phyloP scores from a whole-genome alignment of 768 basidiomycete species.

The Boletus coccyginus region DNA sequence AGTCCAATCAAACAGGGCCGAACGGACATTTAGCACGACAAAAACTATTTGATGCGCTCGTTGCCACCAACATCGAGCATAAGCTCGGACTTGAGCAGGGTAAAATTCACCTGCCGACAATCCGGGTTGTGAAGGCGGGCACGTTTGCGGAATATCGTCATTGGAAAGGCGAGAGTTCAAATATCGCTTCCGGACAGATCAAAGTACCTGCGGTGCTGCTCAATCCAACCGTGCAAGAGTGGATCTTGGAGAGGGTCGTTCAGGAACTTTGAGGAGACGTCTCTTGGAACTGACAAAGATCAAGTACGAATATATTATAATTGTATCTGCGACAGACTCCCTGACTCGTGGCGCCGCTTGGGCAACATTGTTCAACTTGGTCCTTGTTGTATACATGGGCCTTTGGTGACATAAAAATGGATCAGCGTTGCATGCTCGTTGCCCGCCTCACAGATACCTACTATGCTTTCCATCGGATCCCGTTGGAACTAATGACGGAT shows the following conservation, averaged over 20 bases:
- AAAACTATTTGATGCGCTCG: slow-evolving; percentile 10
- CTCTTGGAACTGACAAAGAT: not conserved
- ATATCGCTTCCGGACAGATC: slow-evolving; percentile 4
- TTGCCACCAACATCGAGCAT: not conserved
- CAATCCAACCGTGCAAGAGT: slow-evolving; percentile 3
- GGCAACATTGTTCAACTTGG: too few species aligned
- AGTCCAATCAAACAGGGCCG: not conserved
- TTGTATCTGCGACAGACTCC: too few species aligned
- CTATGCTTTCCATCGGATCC: too few species aligned
- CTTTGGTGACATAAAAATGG: too few species aligned
- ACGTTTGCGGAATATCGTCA: slow-evolving; percentile 14
- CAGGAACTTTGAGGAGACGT: slow-evolving; percentile 3
- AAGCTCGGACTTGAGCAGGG: not conserved
- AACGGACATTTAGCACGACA: not conserved
- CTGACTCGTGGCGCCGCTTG: too few species aligned
- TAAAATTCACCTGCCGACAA: slow-evolving; percentile 9
- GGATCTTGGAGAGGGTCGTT: slow-evolving; percentile 16
- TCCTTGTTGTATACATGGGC: too few species aligned
- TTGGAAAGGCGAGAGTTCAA: too few species aligned
- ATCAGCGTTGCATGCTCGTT: too few species aligned
- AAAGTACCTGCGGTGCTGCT: slow-evolving; percentile 12
- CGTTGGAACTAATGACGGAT: not conserved
- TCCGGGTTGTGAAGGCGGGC: slow-evolving; percentile 19
- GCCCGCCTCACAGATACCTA: not conserved
- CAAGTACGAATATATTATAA: too few species aligned